phyloP scores from a whole-genome alignment of 305 asterid species.

The Fraxinus angustifolia region DNA sequence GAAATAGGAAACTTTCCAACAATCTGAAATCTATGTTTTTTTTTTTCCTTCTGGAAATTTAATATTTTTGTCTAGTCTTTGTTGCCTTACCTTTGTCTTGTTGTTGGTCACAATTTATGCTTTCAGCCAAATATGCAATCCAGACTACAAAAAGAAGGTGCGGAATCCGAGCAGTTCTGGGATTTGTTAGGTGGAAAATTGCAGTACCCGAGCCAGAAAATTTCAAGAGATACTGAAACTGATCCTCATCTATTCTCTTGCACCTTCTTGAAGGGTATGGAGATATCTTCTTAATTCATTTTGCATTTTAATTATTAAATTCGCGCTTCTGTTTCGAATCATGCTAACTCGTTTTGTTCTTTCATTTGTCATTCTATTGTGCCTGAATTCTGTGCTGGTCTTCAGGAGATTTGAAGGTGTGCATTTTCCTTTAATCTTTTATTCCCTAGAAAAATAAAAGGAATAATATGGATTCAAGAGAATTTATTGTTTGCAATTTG shows the following conservation, averaged over 20 bases:
- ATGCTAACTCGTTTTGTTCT: conserved; percentile 23
- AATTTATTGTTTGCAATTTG: conserved; percentile 9
- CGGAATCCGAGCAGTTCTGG: conserved; percentile 81
- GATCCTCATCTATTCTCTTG: conserved; percentile 80
- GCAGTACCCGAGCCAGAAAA: conserved; percentile 70
- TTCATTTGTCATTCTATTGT: conserved; percentile 11
- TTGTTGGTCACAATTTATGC: conserved; percentile 22
- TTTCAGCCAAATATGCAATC: conserved; percentile 78
- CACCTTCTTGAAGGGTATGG: conserved; percentile 54
- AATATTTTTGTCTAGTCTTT: background rate
- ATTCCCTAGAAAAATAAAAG: conserved; percentile 8
- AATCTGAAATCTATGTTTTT: background rate
- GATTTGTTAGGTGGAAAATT: conserved; percentile 69
- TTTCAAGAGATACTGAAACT: conserved; percentile 49
- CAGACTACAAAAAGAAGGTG: conserved; percentile 75
- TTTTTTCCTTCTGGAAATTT: background rate
- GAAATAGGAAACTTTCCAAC: background rate
- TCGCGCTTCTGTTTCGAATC: background rate
- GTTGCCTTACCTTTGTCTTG: conserved; percentile 10
- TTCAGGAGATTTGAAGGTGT: conserved; percentile 78
- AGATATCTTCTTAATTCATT: conserved; percentile 6
- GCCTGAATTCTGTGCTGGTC: conserved; percentile 29
- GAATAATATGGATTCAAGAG: conserved; percentile 1
- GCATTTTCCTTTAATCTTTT: conserved; percentile 19
- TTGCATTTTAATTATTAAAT: conserved; percentile 1